Evolutionary conservation across 768 basidiomycete species (phyloP).

Genomic region (Boletus pseudo-olivaceus): DNA sequence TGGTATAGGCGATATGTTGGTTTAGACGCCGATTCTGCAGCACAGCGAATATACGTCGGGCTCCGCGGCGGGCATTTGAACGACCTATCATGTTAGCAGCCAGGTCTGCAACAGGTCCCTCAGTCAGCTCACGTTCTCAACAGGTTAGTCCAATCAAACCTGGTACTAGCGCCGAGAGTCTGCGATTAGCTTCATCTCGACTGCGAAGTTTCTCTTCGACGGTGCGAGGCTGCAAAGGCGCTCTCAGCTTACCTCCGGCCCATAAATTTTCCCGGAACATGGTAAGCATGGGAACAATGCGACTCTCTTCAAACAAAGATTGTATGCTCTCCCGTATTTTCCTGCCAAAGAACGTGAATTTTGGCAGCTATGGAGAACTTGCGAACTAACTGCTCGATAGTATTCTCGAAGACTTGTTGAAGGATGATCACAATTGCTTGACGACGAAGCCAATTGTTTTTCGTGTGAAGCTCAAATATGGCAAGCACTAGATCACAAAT

Average conservation of each 20-base stretch:
- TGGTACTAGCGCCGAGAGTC: conserved; percentile 87
- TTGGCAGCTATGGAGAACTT: not conserved
- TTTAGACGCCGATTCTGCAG: conserved; percentile 93
- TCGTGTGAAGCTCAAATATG: conserved; percentile 91
- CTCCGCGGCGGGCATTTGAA: conserved; percentile 89
- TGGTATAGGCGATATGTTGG: conserved; percentile 85
- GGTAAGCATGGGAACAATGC: conserved; percentile 61
- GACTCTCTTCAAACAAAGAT: conserved; percentile 61
- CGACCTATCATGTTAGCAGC: conserved; percentile 99
- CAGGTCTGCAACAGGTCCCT: conserved; percentile 53
- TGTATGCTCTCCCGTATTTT: conserved; percentile 83
- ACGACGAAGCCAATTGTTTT: conserved; percentile 92
- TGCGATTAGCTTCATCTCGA: conserved; percentile 83
- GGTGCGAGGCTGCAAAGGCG: conserved; percentile 61
- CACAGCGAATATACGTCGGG: conserved; percentile 88
- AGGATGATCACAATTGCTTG: conserved; percentile 96
- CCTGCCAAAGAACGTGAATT: conserved; percentile 38
- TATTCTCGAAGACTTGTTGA: conserved; percentile 93
- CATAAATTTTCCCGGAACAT: conserved; percentile 75
- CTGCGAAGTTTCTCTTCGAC: conserved; percentile 77
- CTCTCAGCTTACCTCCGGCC: conserved; percentile 77
- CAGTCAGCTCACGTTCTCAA: not conserved
- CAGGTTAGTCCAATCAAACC: conserved; percentile 43
- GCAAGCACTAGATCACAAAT: conserved; percentile 93
- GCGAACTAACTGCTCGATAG: conserved; percentile 80